Percentiles rank a stretch among this genome's conserved stretches.
These are phyloP conservation scores for Millerozyma acaciae DNA, from an alignment of 805 yeast genomes.

Conservation along the genomic window DNA sequence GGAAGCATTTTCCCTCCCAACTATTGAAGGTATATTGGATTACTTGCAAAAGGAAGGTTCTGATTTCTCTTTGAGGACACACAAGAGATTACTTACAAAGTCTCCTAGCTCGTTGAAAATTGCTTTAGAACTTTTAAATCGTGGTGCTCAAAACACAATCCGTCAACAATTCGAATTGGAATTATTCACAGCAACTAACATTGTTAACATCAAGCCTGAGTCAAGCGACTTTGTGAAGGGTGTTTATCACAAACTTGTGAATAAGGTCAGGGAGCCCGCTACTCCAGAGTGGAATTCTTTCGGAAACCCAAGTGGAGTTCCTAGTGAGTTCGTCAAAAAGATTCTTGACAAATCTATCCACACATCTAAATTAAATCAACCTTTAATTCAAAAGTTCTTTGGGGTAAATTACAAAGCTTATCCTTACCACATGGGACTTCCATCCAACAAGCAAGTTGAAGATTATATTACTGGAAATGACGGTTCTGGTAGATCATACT, in stretches of 20 bases:
- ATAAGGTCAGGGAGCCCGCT: slow-evolving; percentile 53
- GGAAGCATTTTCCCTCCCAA: slow-evolving; percentile 51
- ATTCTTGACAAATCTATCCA: slow-evolving; percentile 17
- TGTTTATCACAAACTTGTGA: slow-evolving; percentile 58
- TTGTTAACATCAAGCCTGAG: slow-evolving; percentile 54
- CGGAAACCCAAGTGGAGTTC: slow-evolving; percentile 12
- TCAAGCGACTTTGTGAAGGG: slow-evolving; percentile 62
- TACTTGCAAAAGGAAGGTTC: slow-evolving; percentile 53
- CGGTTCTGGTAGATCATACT: slow-evolving; percentile 58
- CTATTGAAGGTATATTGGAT: slow-evolving; percentile 54
- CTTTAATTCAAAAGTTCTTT: slow-evolving; percentile 38
- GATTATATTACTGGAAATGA: slow-evolving; percentile 67
- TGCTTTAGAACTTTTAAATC: slow-evolving; percentile 62
- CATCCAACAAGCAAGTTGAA: slow-evolving; percentile 62
- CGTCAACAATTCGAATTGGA: slow-evolving; percentile 69
- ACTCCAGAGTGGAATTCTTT: slow-evolving; percentile 22
- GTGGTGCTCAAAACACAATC: slow-evolving; percentile 56
- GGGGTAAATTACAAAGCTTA: slow-evolving; percentile 40
- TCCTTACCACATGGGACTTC: slow-evolving; percentile 76
- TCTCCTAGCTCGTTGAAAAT: slow-evolving; percentile 79
- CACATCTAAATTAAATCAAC: slow-evolving; percentile 24
- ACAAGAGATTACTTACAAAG: slow-evolving; percentile 55
- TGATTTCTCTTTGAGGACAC: slow-evolving; percentile 60
- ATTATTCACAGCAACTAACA: slow-evolving; percentile 67
- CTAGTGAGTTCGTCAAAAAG: slow-evolving; percentile 16